These are phyloP conservation scores for Bryoglossum gracile DNA, from an alignment of 495 filamentous ascomycete species.

Conservation along the genomic window DNA sequence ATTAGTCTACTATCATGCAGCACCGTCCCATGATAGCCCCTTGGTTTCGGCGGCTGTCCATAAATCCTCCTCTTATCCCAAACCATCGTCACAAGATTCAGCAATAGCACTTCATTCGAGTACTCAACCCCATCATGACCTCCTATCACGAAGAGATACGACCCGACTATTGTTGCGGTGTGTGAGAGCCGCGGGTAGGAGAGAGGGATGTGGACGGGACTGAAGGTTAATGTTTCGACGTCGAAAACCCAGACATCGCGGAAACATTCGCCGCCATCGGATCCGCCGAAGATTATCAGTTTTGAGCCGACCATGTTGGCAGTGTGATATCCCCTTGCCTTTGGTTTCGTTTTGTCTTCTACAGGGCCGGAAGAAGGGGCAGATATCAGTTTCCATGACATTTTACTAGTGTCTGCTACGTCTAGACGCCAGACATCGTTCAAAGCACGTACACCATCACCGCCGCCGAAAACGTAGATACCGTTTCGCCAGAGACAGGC, in stretches of 20 bases:
- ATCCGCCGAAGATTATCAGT: conserved; percentile 59
- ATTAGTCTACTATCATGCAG: conserved; percentile 53
- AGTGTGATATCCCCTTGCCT: conserved; percentile 58
- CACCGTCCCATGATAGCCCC: conserved; percentile 57
- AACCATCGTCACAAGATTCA: conserved; percentile 62
- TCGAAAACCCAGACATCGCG: conserved; percentile 64
- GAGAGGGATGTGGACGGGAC: conserved; percentile 40
- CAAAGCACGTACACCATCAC: conserved; percentile 55
- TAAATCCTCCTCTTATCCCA: conserved; percentile 58
- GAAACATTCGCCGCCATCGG: conserved; percentile 60
- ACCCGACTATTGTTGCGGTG: conserved; percentile 58
- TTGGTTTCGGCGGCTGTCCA: conserved; percentile 50
- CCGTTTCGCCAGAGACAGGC: conserved; percentile 60
- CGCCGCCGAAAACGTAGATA: conserved; percentile 60
- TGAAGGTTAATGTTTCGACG: conserved; percentile 49
- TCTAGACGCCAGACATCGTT: conserved; percentile 64
- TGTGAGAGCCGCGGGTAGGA: conserved; percentile 54
- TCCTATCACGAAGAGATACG: conserved; percentile 58
- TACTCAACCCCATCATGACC: conserved; percentile 63
- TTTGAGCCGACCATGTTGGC: conserved; percentile 63
- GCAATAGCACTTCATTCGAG: conserved; percentile 53
- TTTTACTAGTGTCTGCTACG: conserved; percentile 52
- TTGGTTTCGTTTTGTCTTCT: conserved; percentile 36
- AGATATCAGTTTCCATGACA: conserved; percentile 55
- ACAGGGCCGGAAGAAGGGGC: conserved; percentile 26